Base-by-base conservation (phyloP, 2,329 filamentous ascomycete genomes). In the Diaporthe batatas region DNA sequence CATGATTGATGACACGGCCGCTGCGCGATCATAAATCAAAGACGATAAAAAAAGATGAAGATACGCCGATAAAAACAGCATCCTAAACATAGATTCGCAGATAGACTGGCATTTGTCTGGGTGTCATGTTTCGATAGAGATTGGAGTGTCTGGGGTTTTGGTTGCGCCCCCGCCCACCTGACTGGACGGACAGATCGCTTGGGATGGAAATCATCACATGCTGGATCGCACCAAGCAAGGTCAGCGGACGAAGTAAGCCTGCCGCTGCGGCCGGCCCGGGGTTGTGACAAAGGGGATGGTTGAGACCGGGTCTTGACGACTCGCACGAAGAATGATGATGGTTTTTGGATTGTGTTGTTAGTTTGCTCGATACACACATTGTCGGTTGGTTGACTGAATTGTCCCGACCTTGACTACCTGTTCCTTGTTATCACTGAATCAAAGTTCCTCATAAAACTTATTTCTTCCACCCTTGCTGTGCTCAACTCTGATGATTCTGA, bases 221-320 rank as follows among this genome's bases (percentile, higher is more conserved):
- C 42, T 62, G 23, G 44, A 62, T 70, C 57, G 12, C 55, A 62
- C 4, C 42, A 53, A 62, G 47, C 42, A 53, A 62, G 68, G 68
- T 62, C 68, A 70, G 68, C 55, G 68, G 68, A 62, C 54, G 39
- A 54, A 51, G 68, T 42, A 53, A 70, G 32, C 68, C 68, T 70
- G 68, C 68, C 68, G 68, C 68, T 70, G 68, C 68, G 55, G 68
- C 68, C 68, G 68, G 68, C 68, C 68, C 68, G 68, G 68, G 68
- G 68, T 49, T 62, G 68, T 53, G 1, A 53, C 18, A 49, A 39
- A 59, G 47, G 44, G 55, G 39, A 54, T 25, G 55, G 44, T 53
- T 53, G 44, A 42, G 42, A 16, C 25, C 16, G 62, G 53, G 47
- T 53, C 32, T 23, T 10, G 8, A 1, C 11, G 6, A 53, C n/a